Conservation (phyloP, 2,329 filamentous ascomycete genomes). For the Colletotrichum lupini region DNA sequence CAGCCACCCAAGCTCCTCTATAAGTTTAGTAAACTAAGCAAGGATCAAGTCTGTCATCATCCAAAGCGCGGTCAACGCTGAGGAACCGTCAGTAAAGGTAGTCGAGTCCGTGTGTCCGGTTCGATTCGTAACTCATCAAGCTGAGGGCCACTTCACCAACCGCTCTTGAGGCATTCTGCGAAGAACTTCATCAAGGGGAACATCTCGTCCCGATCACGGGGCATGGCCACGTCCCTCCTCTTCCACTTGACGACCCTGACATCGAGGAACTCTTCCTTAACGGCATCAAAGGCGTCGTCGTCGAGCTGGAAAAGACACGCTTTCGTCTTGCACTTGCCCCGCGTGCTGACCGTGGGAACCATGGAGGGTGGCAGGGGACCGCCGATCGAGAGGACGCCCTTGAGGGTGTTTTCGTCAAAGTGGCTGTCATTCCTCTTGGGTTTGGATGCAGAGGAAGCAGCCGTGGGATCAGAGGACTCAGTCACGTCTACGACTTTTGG, state of each 20-base stretch:
- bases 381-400: slow-evolving; percentile 73
- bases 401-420: slow-evolving; percentile 46
- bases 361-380: slow-evolving; percentile 66
- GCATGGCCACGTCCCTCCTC: slow-evolving; percentile 82
- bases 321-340: slow-evolving; percentile 70
- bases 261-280: slow-evolving; percentile 74
- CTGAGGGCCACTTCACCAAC: slow-evolving; percentile 32
- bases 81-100: background rate
- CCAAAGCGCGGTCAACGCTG: background rate
- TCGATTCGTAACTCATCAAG: background rate
- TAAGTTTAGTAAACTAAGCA: background rate
- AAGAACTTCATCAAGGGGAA: slow-evolving; percentile 89
- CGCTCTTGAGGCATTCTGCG: slow-evolving; percentile 67
- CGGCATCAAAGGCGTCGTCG: slow-evolving; percentile 69
- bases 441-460: background rate
- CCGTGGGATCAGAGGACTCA: slow-evolving; percentile 11
- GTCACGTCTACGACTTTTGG: slow-evolving; percentile 49
- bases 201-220: slow-evolving; percentile 85
- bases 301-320: slow-evolving; percentile 71
- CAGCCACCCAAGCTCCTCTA: background rate
- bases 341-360: slow-evolving; percentile 55
- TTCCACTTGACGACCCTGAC: slow-evolving; percentile 77
- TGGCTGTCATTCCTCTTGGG: slow-evolving; percentile 11
- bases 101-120: background rate
- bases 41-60: background rate